Percentiles rank a stretch among this genome's conserved stretches.
Conservation (phyloP, 2,329 filamentous ascomycete genomes). For the Colletotrichum tropicale region DNA sequence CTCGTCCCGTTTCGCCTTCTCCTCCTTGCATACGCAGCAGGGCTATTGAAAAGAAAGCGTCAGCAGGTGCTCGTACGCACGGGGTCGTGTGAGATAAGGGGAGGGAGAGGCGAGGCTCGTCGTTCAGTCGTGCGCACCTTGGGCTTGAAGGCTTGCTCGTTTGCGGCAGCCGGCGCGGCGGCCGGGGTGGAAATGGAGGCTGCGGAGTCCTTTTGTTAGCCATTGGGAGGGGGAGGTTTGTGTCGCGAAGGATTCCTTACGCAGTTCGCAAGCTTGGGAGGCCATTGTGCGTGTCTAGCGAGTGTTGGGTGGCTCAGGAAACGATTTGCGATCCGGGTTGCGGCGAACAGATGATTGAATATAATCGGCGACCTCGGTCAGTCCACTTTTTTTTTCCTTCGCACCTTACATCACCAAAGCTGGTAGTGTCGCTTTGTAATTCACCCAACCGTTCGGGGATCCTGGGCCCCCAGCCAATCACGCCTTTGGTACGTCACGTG, state of each 20-base stretch:
- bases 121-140: slow-evolving; percentile 39
- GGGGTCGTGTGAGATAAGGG: background rate
- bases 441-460: background rate
- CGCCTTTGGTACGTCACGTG: slow-evolving; percentile 11
- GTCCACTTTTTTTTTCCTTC: slow-evolving; percentile 20
- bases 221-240: background rate
- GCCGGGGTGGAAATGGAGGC: slow-evolving; percentile 31
- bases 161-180: slow-evolving; percentile 31
- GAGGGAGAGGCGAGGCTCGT: background rate
- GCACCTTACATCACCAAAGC: slow-evolving; percentile 4
- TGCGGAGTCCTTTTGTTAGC: background rate
- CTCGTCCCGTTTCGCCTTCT: slow-evolving; percentile 92
- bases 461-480: slow-evolving; percentile 6
- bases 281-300: slow-evolving; percentile 27
- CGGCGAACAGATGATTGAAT: background rate
- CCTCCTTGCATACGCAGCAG: slow-evolving; percentile 96
- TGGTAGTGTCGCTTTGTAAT: slow-evolving; percentile 20
- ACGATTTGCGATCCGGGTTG: background rate
- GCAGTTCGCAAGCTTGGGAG: slow-evolving; percentile 29
- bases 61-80: background rate
- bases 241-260: slow-evolving; percentile 24
- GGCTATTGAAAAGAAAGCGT: slow-evolving; percentile 59
- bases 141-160: slow-evolving; percentile 40
- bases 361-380: background rate
- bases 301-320: background rate